Base-by-base conservation (phyloP, 306 rosid genomes). In the Prinsepia uniflora region DNA sequence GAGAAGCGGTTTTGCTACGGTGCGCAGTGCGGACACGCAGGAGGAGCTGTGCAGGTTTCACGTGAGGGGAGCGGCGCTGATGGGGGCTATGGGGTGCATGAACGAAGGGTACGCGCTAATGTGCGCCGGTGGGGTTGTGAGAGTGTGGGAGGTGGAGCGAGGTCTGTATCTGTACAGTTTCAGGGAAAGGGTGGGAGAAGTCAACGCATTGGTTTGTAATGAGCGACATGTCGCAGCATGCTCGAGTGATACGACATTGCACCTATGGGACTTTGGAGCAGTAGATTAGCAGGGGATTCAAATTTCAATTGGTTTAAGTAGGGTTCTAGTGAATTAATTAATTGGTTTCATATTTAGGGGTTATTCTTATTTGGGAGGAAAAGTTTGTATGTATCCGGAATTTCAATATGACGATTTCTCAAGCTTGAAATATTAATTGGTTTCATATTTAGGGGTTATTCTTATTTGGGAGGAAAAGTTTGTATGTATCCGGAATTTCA, bases 251-350 rank as follows among this genome's bases (percentile, higher is more conserved):
- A 83, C 81, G 43, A 64, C 50, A 0, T 72, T 91, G 75, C 90
- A 83, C 71, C 58, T 91, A 1, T 80, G 95, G 90, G 96, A 95
- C 81, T 95, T 95, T 75, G 89, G 95, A 67, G 88, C 82, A 0
- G 30, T 15, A 5, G 19, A 46, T 13, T 47, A 59, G 11, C 3
- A 22, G 68, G 4, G 17, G 69, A 4, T 3, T 13, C 5, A 7
- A 19, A 8, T 2, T 0, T 19, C 5, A 56, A 13, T 56, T 10
- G 13, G 40, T 3, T 3, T 5, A 46, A 10, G 11, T 46, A 46
- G 50, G 11, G 11, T 1, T 12, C 13, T 46, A 46, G 13, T 46
- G 49, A 46, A 11, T 46, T 15, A 15, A 49, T 49, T 4, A 39
- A 65, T 24, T 46, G 70, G 56, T 46, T 44, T 12, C 11, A 6